These are phyloP conservation scores for Nemania sp. DNA, from an alignment of 2,329 filamentous ascomycete genomes.

Conservation along the genomic window DNA sequence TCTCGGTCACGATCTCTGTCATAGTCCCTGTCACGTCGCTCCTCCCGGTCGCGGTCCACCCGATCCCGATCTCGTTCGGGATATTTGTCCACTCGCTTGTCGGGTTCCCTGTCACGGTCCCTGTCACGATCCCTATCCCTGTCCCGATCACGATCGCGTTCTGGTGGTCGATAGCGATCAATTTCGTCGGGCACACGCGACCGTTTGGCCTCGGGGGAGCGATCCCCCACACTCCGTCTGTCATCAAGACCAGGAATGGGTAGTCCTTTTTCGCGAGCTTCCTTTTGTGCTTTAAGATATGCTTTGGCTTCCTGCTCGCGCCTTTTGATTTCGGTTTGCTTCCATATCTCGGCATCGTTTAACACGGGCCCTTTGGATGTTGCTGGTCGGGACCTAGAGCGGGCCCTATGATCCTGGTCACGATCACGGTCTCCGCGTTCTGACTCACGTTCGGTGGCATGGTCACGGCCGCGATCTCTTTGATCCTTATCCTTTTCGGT, in stretches of 20 bases:
- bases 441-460: slow-evolving; percentile 39
- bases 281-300: slow-evolving; percentile 65
- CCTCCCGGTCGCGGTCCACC: slow-evolving; percentile 33
- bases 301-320: slow-evolving; percentile 67
- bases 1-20: slow-evolving; percentile 28
- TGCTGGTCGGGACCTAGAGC: slow-evolving; percentile 48
- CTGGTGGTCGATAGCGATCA: slow-evolving; percentile 54
- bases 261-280: slow-evolving; percentile 62
- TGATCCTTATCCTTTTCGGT: slow-evolving; percentile 27
- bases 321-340: slow-evolving; percentile 64
- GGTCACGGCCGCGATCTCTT: slow-evolving; percentile 28
- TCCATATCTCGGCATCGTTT: slow-evolving; percentile 55
- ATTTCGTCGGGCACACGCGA: slow-evolving; percentile 47
- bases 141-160: slow-evolving; percentile 42
- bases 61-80: slow-evolving; percentile 49
- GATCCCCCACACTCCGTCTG: slow-evolving; percentile 50
- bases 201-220: slow-evolving; percentile 49
- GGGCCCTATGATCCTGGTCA: slow-evolving; percentile 46
- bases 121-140: slow-evolving; percentile 22
- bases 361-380: slow-evolving; percentile 52
- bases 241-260: slow-evolving; percentile 63
- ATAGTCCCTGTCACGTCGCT: slow-evolving; percentile 28
- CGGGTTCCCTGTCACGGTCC: slow-evolving; percentile 25
- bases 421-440: slow-evolving; percentile 31
- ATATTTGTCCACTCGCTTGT: slow-evolving; percentile 16